Evolutionary conservation across 2,329 filamentous ascomycete genomes (phyloP).

Genomic region (Fusarium mexicanum): DNA sequence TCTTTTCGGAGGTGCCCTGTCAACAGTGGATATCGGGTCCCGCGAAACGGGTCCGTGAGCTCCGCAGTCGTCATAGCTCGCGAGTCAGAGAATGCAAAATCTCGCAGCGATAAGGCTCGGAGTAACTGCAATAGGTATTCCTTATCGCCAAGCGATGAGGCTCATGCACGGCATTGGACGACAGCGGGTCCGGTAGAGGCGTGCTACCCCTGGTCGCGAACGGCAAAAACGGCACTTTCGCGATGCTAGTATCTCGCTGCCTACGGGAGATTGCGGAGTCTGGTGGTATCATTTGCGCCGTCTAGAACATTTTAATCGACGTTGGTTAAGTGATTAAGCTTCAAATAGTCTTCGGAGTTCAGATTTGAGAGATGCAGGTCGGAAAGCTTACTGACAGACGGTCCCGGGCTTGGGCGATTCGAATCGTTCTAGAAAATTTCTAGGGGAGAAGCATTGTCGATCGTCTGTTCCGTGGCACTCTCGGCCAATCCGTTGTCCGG

Average conservation of each 20-base stretch:
- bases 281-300: background rate
- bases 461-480: background rate
- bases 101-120: background rate
- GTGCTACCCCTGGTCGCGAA: background rate
- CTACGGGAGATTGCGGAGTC: background rate
- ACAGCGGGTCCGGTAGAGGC: background rate
- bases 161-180: slow-evolving; percentile 7
- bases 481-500: background rate
- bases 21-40: slow-evolving; percentile 1
- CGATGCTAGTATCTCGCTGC: background rate
- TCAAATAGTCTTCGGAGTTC: background rate
- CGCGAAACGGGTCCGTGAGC: background rate
- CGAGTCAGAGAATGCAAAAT: slow-evolving; percentile 22
- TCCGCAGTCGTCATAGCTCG: slow-evolving; percentile 1
- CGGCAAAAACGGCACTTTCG: background rate
- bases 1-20: slow-evolving; percentile 23
- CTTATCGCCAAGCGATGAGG: background rate
- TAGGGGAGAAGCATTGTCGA: background rate
- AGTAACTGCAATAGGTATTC: slow-evolving; percentile 1
- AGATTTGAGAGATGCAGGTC: background rate
- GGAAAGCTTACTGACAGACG: background rate
- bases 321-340: background rate
- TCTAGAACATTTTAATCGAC: background rate
- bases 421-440: slow-evolving; percentile 8
- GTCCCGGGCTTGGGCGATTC: background rate